Percentiles rank a stretch among this genome's conserved stretches.
These are phyloP conservation scores for Dioscorea cayenensis DNA, from an alignment of 116 monocot species.

Conservation along the genomic window DNA sequence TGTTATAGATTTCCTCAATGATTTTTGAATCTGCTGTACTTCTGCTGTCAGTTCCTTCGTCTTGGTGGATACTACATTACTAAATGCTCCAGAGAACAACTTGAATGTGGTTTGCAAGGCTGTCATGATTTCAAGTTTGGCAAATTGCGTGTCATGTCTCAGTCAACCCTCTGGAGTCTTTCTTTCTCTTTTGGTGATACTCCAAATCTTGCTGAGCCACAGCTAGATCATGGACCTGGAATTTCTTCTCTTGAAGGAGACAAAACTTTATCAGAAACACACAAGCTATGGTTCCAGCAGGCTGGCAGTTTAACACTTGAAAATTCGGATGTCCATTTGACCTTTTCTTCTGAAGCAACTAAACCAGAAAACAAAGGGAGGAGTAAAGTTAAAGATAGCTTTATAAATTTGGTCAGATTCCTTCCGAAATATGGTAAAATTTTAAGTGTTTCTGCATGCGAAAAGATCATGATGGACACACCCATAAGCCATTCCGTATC, in stretches of 20 bases:
- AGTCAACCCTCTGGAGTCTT: constrained; percentile 42
- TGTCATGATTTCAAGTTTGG: constrained; percentile 11
- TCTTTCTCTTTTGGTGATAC: constrained; percentile 27
- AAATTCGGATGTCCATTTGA: constrained; percentile 34
- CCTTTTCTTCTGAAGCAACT: constrained; percentile 19
- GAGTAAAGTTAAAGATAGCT: constrained; percentile 4
- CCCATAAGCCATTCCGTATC: constrained; percentile 8
- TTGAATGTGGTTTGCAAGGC: neutral
- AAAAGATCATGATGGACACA: constrained; percentile 29
- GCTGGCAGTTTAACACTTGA: constrained; percentile 10
- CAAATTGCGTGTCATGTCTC: constrained; percentile 35
- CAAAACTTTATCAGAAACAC: constrained; percentile 2
- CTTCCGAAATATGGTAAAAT: constrained; percentile 18
- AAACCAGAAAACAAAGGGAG: constrained; percentile 3
- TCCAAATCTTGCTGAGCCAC: constrained; percentile 12
- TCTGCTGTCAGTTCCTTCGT: constrained; percentile 33
- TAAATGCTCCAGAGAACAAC: constrained; percentile 28
- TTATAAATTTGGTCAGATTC: constrained; percentile 12
- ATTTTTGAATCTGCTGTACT: neutral
- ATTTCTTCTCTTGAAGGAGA: constrained; percentile 11
- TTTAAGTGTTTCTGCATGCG: constrained; percentile 54
- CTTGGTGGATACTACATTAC: constrained; percentile 58
- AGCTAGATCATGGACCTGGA: constrained; percentile 7
- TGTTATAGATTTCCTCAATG: constrained; percentile 2
- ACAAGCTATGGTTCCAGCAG: constrained; percentile 18